These are phyloP conservation scores for Phialophora verrucosa DNA, from an alignment of 2,329 filamentous ascomycete genomes.

Conservation along the genomic window DNA sequence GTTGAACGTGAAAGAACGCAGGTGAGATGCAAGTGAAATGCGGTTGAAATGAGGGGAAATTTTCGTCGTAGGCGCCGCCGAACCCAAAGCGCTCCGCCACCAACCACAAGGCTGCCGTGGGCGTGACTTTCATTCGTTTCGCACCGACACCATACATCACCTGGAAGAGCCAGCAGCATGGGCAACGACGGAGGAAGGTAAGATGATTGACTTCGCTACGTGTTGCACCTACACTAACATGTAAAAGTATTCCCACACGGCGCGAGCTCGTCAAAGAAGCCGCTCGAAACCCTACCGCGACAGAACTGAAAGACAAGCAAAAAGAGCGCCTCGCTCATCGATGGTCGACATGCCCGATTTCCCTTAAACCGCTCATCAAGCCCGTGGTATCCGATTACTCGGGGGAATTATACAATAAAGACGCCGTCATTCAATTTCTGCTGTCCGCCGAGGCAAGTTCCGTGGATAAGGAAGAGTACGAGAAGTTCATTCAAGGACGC, in stretches of 20 bases:
- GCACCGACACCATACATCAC: background rate
- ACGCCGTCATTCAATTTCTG: constrained; percentile 76
- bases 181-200: constrained; percentile 92
- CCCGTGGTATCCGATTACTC: constrained; percentile 83
- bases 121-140: background rate
- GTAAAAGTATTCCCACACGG: constrained; percentile 79
- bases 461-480: constrained; percentile 64
- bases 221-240: constrained; percentile 11
- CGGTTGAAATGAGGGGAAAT: constrained; percentile 4
- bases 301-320: constrained; percentile 86
- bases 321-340: constrained; percentile 83
- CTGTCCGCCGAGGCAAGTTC: constrained; percentile 62
- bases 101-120: background rate
- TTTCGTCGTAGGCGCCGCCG: background rate
- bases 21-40: background rate
- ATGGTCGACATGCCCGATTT: constrained; percentile 89
- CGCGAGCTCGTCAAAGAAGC: constrained; percentile 96
- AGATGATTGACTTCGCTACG: constrained; percentile 25
- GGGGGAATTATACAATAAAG: constrained; percentile 93
- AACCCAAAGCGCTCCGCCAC: background rate
- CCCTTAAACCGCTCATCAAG: constrained; percentile 72
- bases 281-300: constrained; percentile 77
- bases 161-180: constrained; percentile 55
- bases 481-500: constrained; percentile 63
- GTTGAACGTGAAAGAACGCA: background rate